phyloP scores from a whole-genome alignment of 169 alveolate species.

The Cryptosporidium felis region DNA sequence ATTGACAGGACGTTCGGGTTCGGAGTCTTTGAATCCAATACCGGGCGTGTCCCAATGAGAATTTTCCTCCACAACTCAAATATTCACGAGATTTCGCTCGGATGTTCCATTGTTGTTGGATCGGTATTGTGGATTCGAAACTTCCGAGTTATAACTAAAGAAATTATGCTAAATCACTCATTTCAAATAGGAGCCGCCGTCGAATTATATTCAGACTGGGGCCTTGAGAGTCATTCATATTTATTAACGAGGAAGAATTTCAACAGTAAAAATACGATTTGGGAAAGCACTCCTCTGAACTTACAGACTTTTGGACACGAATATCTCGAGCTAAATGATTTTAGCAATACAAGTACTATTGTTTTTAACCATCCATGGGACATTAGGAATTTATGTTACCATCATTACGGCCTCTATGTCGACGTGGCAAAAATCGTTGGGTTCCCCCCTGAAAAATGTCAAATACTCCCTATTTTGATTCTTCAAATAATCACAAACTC shows the following conservation, averaged over 20 bases:
- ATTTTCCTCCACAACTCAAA: constrained; percentile 33
- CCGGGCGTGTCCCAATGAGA: neutral
- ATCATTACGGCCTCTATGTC: constrained; percentile 47
- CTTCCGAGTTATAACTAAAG: neutral
- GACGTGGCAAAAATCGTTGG: constrained; percentile 52
- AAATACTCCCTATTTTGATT: constrained; percentile 9
- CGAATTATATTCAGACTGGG: constrained; percentile 47
- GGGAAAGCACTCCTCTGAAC: constrained; percentile 19
- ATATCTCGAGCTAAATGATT: constrained; percentile 15
- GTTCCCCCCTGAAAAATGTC: neutral
- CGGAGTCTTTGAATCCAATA: constrained; percentile 28
- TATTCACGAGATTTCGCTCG: constrained; percentile 22
- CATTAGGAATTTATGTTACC: constrained; percentile 33
- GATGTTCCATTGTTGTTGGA: constrained; percentile 38
- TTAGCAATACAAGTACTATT: neutral
- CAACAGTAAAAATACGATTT: neutral
- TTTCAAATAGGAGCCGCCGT: constrained; percentile 16
- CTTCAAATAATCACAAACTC: constrained; percentile 1
- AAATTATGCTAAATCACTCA: neutral
- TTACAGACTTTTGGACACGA: constrained; percentile 48
- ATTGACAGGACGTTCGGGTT: constrained; percentile 41
- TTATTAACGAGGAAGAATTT: neutral
- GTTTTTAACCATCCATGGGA: constrained; percentile 28
- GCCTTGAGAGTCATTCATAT: constrained; percentile 40
- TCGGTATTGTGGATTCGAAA: constrained; percentile 61